phyloP scores from a whole-genome alignment of 306 rosid genomes.

The Vicia villosa region DNA sequence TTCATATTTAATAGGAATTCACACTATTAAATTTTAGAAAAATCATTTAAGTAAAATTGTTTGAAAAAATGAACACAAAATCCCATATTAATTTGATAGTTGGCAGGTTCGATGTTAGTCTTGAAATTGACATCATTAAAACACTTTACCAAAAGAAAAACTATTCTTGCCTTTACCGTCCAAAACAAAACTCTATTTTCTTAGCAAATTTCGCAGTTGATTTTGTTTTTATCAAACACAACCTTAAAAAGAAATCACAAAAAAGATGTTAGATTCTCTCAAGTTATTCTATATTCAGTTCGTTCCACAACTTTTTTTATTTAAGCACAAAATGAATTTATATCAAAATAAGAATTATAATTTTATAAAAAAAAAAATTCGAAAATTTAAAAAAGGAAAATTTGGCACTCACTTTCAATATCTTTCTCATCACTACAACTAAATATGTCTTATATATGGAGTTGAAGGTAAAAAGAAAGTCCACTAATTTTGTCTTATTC shows the following conservation, averaged over 20 bases:
- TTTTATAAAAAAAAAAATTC: background rate
- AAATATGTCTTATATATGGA: background rate
- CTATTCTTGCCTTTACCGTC: background rate
- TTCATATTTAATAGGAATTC: too few species aligned
- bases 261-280: background rate
- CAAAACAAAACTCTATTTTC: background rate
- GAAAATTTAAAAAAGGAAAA: background rate
- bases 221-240: background rate
- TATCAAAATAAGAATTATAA: background rate
- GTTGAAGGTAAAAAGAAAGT: constrained; percentile 6
- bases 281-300: background rate
- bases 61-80: too few species aligned
- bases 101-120: background rate
- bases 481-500: background rate
- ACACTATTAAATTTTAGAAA: too few species aligned
- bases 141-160: background rate
- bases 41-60: too few species aligned
- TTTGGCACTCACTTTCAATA: background rate
- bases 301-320: background rate
- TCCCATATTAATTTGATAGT: too few species aligned
- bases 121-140: background rate
- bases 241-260: background rate
- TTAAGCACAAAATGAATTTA: background rate
- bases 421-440: background rate
- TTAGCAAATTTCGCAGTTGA: background rate